Base-by-base conservation (phyloP, 148 eudicot species). In the Diospyros lotus region DNA sequence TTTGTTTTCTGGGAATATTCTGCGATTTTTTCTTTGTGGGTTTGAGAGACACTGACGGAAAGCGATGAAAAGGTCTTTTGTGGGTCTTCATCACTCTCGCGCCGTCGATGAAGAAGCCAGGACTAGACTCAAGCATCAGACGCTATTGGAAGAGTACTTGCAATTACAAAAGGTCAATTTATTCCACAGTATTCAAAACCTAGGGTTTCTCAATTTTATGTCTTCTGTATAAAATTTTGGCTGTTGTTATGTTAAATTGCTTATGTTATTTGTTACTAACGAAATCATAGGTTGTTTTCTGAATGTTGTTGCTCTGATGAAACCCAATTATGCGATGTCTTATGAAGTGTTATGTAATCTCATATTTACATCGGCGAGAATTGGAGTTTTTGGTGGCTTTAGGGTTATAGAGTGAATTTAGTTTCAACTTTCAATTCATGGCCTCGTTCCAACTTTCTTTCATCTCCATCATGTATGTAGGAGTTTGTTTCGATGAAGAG, bases 121-220 rank as follows among this genome's bases (percentile, higher is more conserved):
- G 56, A 79, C 72, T 15, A 81, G 76, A 77, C 65, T 75, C n/a
- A 82, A 84, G 50, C 84, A 86, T 80, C 85, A 86, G 58, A 75
- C 69, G 12, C 80, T 89, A 13, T 76, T 84, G 75, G 80, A 76
- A 43, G 86, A 89, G 58, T 85, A 79, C 68, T 77, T 89, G 75
- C 83, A 81, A 39, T 81, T 89, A 82, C 90, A 89, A 80, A 89
- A 89, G 92, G 88, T 89, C 58, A 42, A 60, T 41, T 4, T 40
- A 48, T 17, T 6, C 48, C 58, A 17, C 54, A 6, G 12, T 62
- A n/a, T 45, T n/a, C 1, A 17, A 42, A 0, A 69, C 7, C 54
- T 7, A 46, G 45, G 72, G 28, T 53, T 48, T 53, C 1, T 18
- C 13, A n/a, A 8, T 40, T 50, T 5, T 4, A 56, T 72, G 43